A percentile compares a stretch with the other conserved stretches of the same genome.
Conservation (phyloP, 495 filamentous ascomycete species). For the Aspergillus bridgeri region DNA sequence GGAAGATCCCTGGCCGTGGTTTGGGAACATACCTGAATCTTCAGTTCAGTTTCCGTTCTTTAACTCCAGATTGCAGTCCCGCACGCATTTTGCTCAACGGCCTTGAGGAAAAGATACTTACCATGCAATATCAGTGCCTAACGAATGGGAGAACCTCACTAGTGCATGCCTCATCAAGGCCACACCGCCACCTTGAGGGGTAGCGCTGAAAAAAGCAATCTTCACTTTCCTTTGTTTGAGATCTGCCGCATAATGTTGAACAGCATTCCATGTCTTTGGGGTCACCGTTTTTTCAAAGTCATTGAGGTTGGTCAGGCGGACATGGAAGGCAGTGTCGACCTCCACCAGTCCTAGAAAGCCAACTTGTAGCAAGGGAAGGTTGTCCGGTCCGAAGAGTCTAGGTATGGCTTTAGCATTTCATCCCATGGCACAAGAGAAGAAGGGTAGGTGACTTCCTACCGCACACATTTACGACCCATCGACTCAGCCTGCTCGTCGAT, state of each 20-base stretch:
- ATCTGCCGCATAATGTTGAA: conserved; percentile 62
- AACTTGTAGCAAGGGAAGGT: conserved; percentile 70
- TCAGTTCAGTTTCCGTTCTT: neutral
- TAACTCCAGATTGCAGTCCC: neutral
- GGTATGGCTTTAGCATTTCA: conserved; percentile 13
- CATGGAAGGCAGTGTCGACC: conserved; percentile 64
- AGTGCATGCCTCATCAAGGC: conserved; percentile 86
- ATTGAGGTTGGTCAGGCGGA: conserved; percentile 55
- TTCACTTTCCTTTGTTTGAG: conserved; percentile 65
- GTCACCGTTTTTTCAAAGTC: conserved; percentile 64
- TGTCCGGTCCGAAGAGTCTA: conserved; percentile 74
- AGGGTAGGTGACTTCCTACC: conserved; percentile 40
- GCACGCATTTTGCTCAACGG: too few species aligned
- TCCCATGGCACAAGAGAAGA: neutral
- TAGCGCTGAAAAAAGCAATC: conserved; percentile 82
- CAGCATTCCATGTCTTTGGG: conserved; percentile 62
- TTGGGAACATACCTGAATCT: conserved; percentile 67
- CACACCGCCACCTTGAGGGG: conserved; percentile 84
- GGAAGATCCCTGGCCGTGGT: conserved; percentile 78
- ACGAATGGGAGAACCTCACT: conserved; percentile 63
- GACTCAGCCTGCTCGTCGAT: conserved; percentile 85
- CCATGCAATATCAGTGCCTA: conserved; percentile 74
- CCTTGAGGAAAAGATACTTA: conserved; percentile 37
- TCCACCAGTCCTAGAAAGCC: conserved; percentile 72
- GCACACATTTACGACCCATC: conserved; percentile 76